Evolutionary conservation across 164 flowering plant genomes (phyloP), one percentile per base, ranked within the genome.

Genomic region (Vitis riparia): DNA sequence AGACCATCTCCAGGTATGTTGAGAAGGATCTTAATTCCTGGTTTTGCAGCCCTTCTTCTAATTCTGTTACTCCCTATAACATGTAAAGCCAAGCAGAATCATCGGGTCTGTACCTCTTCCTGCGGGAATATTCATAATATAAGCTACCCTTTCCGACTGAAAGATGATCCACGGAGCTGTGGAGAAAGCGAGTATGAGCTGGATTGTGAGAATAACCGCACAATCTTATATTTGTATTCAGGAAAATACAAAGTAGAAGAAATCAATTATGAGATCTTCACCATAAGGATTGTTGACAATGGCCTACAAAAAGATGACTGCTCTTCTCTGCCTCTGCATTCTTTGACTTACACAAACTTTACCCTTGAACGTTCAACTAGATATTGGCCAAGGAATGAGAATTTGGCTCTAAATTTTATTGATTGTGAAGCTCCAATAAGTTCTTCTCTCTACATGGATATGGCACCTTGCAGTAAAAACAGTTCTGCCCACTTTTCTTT

Each of bases 111-210:
- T n/a, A 29, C 66, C 9, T 68, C 66, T 19, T 62, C 66, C 11
- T 69, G 72, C n/a, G 75, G 75, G 2, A 32, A 37, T 15, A 12
- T 72, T 5, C 61, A 1, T 0, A 67, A 72, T 55, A 67, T 72
- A 9, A 60, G 67, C 66, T 50, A 37, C 12, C 71, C 75, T 23
- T 72, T 72, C 16, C 67, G 70, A 12, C 51, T 72, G 8, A 52
- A 44, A 47, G 30, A 52, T 1, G 66, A 66, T 62, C 70, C 66
- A 23, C 0, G 9, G 2, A 15, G 19, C 11, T 72, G 71, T 51
- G 75, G 66, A 5, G 29, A 51, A 17, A 8, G 4, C 7, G 29
- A 13, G 9, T 72, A 53, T 47, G 44, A 65, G 11, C 37, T 72
- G 6, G 2, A 6, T 0, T 66, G 75, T 23, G 59, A 65, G 16